phyloP scores from a whole-genome alignment of 176 grass and related monocot genomes.

The Ananas comosus region DNA sequence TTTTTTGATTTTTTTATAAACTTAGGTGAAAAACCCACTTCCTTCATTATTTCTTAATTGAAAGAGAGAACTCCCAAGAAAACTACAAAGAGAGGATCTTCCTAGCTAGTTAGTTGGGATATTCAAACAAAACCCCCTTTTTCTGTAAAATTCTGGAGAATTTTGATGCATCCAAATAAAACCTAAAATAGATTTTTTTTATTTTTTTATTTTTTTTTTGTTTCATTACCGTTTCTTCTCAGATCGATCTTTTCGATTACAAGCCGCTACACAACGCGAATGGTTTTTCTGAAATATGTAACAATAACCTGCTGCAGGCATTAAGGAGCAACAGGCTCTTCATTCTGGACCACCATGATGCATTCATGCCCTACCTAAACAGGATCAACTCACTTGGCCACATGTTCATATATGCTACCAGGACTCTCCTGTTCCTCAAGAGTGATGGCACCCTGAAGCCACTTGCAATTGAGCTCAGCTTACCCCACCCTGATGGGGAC shows the following conservation, averaged over 20 bases:
- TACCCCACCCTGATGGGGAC: constrained; percentile 36
- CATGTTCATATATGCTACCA: constrained; percentile 64
- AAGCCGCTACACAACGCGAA: neutral
- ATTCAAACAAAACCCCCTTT: too few species aligned
- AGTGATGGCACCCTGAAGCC: constrained; percentile 66
- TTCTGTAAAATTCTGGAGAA: too few species aligned
- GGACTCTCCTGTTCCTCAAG: constrained; percentile 65
- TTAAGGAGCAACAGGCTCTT: constrained; percentile 53
- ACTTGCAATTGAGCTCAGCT: constrained; percentile 66
- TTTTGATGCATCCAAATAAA: too few species aligned
- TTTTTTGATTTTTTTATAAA: too few species aligned
- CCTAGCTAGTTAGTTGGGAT: too few species aligned
- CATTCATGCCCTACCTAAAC: constrained; percentile 67
- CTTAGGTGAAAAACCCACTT: too few species aligned
- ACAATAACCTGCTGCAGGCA: constrained; percentile 33
- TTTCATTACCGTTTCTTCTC: neutral
- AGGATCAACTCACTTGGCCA: constrained; percentile 45
- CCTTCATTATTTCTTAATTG: too few species aligned
- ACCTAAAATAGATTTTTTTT: neutral
- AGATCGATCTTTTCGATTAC: neutral
- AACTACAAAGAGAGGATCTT: too few species aligned
- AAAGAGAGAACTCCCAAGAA: too few species aligned
- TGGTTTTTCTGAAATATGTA: neutral
- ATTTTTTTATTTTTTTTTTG: neutral
- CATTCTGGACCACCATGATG: constrained; percentile 80